Conservation (phyloP, 139 green algal species). For the Diplosphaera chodatii region DNA sequence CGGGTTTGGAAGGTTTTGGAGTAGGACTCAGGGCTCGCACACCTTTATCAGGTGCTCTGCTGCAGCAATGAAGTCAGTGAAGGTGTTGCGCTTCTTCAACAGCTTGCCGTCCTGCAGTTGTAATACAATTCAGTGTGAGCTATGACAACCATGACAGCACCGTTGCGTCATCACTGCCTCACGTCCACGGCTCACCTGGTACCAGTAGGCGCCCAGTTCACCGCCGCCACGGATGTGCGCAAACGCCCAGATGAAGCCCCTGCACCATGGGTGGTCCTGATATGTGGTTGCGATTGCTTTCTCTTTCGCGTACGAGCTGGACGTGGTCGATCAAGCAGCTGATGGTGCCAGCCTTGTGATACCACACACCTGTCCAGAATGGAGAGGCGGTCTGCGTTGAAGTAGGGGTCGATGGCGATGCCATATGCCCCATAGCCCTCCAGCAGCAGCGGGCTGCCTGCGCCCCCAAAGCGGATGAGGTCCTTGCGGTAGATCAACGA, state of each 20-base stretch:
- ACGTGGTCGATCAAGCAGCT: too few species aligned
- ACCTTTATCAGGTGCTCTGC: slow-evolving; percentile 50
- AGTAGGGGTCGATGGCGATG: slow-evolving; percentile 52
- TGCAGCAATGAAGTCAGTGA: slow-evolving; percentile 74
- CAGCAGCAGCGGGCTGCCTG: slow-evolving; percentile 42
- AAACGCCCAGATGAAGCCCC: slow-evolving; percentile 66
- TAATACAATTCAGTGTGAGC: too few species aligned
- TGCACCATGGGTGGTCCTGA: too few species aligned
- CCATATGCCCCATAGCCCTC: slow-evolving; percentile 60
- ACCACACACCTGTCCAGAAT: slow-evolving; percentile 73
- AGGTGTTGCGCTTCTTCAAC: slow-evolving; percentile 80
- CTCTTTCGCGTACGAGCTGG: too few species aligned
- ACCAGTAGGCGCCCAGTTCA: slow-evolving; percentile 65
- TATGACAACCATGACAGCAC: too few species aligned
- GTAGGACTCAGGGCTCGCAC: too few species aligned
- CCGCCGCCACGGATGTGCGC: slow-evolving; percentile 67
- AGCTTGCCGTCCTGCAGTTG: too few species aligned
- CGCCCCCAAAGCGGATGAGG: slow-evolving; percentile 51
- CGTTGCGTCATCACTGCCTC: too few species aligned
- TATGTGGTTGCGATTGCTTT: too few species aligned
- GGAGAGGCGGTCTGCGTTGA: slow-evolving; percentile 39
- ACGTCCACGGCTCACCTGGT: slow-evolving; percentile 75
- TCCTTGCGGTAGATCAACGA: slow-evolving; percentile 61
- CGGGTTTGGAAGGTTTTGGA: too few species aligned
- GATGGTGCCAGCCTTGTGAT: too few species aligned